These are phyloP conservation scores for Monilinia laxa DNA, from an alignment of 2,329 filamentous ascomycete genomes.

Conservation along the genomic window DNA sequence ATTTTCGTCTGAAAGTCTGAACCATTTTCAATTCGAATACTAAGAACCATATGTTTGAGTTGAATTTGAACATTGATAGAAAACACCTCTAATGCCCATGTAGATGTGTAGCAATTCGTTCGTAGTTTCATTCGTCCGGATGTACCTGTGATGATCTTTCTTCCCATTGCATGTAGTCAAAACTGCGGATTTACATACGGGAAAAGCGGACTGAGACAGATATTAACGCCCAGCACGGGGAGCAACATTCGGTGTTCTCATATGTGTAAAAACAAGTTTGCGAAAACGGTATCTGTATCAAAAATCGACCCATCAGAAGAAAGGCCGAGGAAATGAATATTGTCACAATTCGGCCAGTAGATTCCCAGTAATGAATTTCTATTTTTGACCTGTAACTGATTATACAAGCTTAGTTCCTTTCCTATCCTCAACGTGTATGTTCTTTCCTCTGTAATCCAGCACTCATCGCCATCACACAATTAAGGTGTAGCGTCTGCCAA, in stretches of 20 bases:
- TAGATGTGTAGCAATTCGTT: background rate
- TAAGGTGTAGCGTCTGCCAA: conserved; percentile 21
- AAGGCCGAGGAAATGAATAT: background rate
- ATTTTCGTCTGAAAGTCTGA: background rate
- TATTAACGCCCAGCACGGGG: background rate
- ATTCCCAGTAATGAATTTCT: conserved; percentile 17
- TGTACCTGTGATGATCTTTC: background rate
- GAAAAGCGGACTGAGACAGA: background rate
- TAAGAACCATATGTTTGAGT: background rate
- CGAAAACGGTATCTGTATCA: background rate
- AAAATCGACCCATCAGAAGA: background rate
- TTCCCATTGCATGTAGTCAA: background rate
- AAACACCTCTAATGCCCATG: background rate
- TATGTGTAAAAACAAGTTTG: background rate
- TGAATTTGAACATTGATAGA: background rate
- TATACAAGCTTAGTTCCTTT: conserved; percentile 4
- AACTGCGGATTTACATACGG: too few species aligned
- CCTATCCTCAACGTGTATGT: background rate
- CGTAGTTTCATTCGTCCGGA: background rate
- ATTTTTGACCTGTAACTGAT: conserved; percentile 1
- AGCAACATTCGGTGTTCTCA: background rate
- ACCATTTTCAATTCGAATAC: too few species aligned
- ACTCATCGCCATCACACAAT: conserved; percentile 18
- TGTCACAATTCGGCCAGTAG: background rate
- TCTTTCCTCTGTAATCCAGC: background rate